Base-by-base conservation (phyloP, 345 rosid genomes). In the Linum usitatissimum region DNA sequence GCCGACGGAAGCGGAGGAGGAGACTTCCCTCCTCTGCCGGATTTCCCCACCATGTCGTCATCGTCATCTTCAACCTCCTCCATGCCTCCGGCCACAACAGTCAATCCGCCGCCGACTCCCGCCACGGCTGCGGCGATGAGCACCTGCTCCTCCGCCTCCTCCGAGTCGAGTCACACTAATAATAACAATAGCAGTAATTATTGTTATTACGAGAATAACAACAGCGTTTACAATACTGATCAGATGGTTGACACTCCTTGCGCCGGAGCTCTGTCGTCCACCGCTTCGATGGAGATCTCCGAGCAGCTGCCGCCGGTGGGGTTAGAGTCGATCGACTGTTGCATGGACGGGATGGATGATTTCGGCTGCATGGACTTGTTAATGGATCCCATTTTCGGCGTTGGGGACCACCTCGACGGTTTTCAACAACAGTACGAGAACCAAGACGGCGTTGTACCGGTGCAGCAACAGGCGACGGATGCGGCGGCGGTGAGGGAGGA, bases 31-130 rank as follows among this genome's bases (percentile, higher is more conserved):
- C 95, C 92, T 19, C 84, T 90, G 2, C 86, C 90, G 21, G 96
- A 86, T 62, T 86, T 94, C 61, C 87, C 95, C 60, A 87, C 95
- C 99, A 93, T 93, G 96, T 94, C 99, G 0, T 86, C 96, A 0
- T 79, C 99, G n/a, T 90, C 97, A 8, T 93, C 97, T 0, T 84
- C 96, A 56, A 90, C 99, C 21, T 84, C 96, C 6, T 81, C 90
- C 73, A 88, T 80, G 30, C 87, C 84, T 6, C 88, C 91, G 5
- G 77, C 75, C 55, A 87, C 86, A 76, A 75, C 28, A 23, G 28
- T 23, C 28, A 23, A 23, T 1, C 28, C 28, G 28, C 28, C 28
- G 28, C 28, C 28, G 28, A 23, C 28, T 23, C 28, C 38, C 8
- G 1, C 38, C 38, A 4, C 38, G 3, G 38, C 8, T 34, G 8